Evolutionary conservation across 78 protist species (phyloP).

Genomic region (Isochrysis galbana): DNA sequence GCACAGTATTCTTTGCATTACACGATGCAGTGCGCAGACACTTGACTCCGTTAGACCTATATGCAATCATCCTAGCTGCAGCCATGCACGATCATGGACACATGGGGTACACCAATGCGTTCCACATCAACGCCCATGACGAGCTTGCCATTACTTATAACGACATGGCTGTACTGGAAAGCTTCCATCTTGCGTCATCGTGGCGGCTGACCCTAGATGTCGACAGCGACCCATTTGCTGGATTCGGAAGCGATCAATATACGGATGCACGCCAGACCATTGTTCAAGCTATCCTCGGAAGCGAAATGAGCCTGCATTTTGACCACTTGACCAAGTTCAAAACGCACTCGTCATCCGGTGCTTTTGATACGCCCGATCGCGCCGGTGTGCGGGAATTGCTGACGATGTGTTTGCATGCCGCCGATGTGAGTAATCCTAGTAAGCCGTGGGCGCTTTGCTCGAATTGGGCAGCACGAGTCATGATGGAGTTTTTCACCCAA

Average conservation of each 20-base stretch:
- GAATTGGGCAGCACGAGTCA: conserved; percentile 31
- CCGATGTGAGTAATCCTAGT: conserved; percentile 46
- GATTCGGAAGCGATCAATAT: background rate
- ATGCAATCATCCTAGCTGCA: background rate
- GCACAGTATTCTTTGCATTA: background rate
- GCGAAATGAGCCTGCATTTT: conserved; percentile 41
- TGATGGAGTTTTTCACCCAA: conserved; percentile 46
- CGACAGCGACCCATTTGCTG: background rate
- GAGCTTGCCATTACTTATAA: conserved; percentile 17
- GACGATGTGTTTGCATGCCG: background rate
- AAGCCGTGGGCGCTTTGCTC: background rate
- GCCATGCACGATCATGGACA: conserved; percentile 23
- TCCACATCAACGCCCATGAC: background rate
- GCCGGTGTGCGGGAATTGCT: background rate
- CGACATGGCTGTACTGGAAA: conserved; percentile 18
- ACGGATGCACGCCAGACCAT: background rate
- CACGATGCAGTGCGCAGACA: background rate
- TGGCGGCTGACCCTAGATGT: background rate
- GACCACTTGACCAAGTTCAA: conserved; percentile 30
- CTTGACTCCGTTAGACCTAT: background rate
- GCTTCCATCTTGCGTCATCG: background rate
- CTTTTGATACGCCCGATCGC: background rate
- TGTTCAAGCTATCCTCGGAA: background rate
- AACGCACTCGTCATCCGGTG: background rate
- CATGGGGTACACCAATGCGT: background rate